phyloP scores from a whole-genome alignment of 1,284 basidiomycete genomes.

The Coriolopsis trogii region DNA sequence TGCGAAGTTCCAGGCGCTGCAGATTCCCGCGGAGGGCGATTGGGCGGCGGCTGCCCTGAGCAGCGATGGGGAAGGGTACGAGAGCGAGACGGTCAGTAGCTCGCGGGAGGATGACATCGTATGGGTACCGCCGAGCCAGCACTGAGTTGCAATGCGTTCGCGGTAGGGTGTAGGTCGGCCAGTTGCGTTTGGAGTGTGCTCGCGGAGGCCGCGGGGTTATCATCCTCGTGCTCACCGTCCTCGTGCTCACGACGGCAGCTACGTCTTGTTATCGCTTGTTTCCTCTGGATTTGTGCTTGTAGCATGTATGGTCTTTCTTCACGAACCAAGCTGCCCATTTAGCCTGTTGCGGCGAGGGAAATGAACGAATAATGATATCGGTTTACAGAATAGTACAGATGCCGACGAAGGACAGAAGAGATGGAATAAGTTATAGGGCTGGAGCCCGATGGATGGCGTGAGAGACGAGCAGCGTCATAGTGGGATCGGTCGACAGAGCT shows the following conservation, averaged over 20 bases:
- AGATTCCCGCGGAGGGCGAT: constrained; percentile 50
- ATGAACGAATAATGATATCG: constrained; percentile 14
- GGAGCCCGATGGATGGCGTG: neutral
- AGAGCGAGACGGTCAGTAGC: constrained; percentile 35
- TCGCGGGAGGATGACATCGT: constrained; percentile 38
- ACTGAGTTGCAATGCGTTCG: constrained; percentile 1
- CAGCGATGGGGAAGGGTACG: constrained; percentile 59
- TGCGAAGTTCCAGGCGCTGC: constrained; percentile 62
- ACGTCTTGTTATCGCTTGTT: too few species aligned
- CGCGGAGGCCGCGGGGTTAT: neutral
- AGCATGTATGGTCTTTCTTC: too few species aligned
- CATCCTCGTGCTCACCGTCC: too few species aligned
- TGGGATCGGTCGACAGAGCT: constrained; percentile 12
- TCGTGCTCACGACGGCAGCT: too few species aligned
- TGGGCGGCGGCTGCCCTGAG: constrained; percentile 68
- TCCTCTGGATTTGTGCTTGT: constrained; percentile 1
- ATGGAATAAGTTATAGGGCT: constrained; percentile 22
- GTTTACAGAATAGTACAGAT: constrained; percentile 18
- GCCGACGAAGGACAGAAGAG: constrained; percentile 5
- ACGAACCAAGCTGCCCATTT: too few species aligned
- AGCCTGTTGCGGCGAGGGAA: neutral
- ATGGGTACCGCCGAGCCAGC: constrained; percentile 37
- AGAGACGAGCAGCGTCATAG: neutral
- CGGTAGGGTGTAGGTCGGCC: neutral
- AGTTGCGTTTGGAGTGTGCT: neutral